These are phyloP conservation scores for Senna tora DNA, from an alignment of 306 rosid genomes.

Conservation along the genomic window DNA sequence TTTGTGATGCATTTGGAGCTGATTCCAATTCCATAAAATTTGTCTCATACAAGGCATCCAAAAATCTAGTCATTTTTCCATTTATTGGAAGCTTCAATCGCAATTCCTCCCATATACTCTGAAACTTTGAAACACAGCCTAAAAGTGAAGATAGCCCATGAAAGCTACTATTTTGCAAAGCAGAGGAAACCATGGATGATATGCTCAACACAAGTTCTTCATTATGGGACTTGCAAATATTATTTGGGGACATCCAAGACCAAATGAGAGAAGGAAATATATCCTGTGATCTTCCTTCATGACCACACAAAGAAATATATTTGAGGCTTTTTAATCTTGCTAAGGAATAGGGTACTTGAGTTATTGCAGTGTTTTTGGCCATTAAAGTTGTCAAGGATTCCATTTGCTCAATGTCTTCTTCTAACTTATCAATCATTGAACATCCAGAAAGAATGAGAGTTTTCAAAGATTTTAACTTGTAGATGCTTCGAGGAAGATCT, in stretches of 20 bases:
- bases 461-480: conserved; percentile 41
- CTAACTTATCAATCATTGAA: conserved; percentile 39
- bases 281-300: conserved; percentile 37
- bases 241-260: conserved; percentile 45
- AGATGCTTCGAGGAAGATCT: not conserved
- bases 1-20: not conserved
- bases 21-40: too few relatives aligned
- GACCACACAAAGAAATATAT: conserved; percentile 43
- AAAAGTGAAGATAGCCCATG: not conserved
- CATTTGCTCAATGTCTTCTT: conserved; percentile 47
- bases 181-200: too few relatives aligned
- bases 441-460: conserved; percentile 52
- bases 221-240: not conserved
- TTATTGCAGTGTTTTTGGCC: conserved; percentile 41
- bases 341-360: conserved; percentile 36
- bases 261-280: conserved; percentile 36
- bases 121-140: too few relatives aligned
- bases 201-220: too few relatives aligned
- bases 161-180: not conserved
- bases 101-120: too few relatives aligned
- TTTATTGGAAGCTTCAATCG: too few relatives aligned
- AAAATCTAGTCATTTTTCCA: too few relatives aligned
- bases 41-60: too few relatives aligned
- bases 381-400: conserved; percentile 44
- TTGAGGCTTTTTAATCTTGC: conserved; percentile 27